Conservation (phyloP, 805 yeast species). For the Kazachstania taianensis region DNA sequence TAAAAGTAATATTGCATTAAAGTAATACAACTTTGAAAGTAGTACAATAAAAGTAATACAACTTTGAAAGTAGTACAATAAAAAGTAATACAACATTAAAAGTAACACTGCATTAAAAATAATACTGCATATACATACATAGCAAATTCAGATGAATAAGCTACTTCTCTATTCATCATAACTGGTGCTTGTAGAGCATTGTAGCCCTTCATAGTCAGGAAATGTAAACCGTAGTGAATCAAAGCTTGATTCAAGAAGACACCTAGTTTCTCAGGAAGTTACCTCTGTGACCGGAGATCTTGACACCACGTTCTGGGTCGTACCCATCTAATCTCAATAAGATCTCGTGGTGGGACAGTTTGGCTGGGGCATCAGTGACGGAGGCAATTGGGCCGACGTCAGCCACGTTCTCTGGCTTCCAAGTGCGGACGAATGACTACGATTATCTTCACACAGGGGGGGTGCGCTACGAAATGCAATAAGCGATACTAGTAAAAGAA, state of each 20-base stretch:
- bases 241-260: slow-evolving; percentile 96
- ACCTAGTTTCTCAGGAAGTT: slow-evolving; percentile 92
- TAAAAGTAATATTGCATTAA: no score
- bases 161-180: slow-evolving; percentile 99
- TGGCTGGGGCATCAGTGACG: slow-evolving; percentile 67
- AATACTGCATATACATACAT: slow-evolving; percentile 98
- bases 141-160: slow-evolving; percentile 94
- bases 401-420: slow-evolving; percentile 69
- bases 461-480: no score
- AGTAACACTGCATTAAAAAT: no score
- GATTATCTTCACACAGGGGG: no score
- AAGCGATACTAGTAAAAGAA: no score
- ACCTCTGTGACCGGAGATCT: slow-evolving; percentile 97
- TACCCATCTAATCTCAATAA: slow-evolving; percentile 91
- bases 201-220: slow-evolving; percentile 70
- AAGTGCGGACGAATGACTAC: slow-evolving; percentile 68
- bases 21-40: no score
- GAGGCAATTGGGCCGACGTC: slow-evolving; percentile 58
- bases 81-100: no score
- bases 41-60: no score
- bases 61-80: no score
- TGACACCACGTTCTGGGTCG: slow-evolving; percentile 98
- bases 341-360: slow-evolving; percentile 90
- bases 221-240: slow-evolving; percentile 87
- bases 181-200: slow-evolving; percentile 95